Evolutionary conservation across 805 yeast species (phyloP), one percentile per base, ranked within the genome.

Genomic region (Sporopachydermia quercuum): DNA sequence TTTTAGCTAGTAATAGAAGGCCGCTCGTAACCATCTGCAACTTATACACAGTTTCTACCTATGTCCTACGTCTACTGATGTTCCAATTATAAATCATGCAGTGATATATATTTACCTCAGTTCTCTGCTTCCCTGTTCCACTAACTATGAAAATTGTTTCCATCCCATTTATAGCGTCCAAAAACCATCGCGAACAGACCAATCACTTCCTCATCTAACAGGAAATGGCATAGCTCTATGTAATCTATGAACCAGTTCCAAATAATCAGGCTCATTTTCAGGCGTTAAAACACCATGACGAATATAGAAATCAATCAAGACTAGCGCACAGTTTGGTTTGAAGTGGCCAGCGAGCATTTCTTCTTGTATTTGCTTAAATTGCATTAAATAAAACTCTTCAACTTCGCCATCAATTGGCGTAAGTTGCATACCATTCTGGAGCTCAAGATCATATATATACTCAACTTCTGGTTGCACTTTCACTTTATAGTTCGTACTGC

Each of bases 281-380:
- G 79, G 65, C 0, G 78, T 71, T 6, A 89, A 54, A 23, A 66
- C 53, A 1, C 96, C 95, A 50, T 80, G 87, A 48, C 98, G 74
- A n/a, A 87, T 70, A 41, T 91, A 62, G 51, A 91, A 91, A 49
- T 89, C 96, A 13, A 86, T 65, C 19, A 82, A 63, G 2, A 87
- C 78, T 19, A 58, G 47, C 0, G 79, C 94, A 60, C 95, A 81
- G 51, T 89, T 91, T 18, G 94, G 94, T 57, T 89, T 91, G 63
- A 91, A 91, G 49, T 78, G 74, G 1, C 74, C 74, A 0, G 57
- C 56, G 8, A 51, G 51, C 18, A 89, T 50, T n/a, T 69, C 63
- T 19, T 51, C 42, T 27, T 66, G 44, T 1, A 83, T 72, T 45
- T 81, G 78, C 3, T 66, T 72, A 1, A 84, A 52, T 3, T 63